phyloP scores from a whole-genome alignment of 495 filamentous ascomycete genomes.

The Durotheca rogersii region DNA sequence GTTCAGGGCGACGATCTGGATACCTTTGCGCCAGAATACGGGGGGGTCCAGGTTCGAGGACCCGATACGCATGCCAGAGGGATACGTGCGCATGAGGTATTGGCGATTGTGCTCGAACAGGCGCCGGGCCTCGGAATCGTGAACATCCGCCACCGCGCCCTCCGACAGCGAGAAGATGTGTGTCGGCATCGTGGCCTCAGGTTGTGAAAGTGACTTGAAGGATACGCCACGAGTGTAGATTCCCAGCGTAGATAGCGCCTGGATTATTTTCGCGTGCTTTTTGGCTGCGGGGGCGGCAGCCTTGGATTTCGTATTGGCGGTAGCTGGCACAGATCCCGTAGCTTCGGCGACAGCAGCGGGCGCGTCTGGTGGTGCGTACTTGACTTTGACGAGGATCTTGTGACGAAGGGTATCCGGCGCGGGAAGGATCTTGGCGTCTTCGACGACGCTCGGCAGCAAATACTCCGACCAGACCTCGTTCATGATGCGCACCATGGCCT shows the following conservation, averaged over 20 bases:
- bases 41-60: slow-evolving; percentile 85
- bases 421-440: slow-evolving; percentile 58
- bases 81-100: slow-evolving; percentile 87
- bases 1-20: slow-evolving; percentile 91
- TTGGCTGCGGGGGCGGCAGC: slow-evolving; percentile 21
- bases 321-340: slow-evolving; percentile 16
- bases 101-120: slow-evolving; percentile 82
- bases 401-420: slow-evolving; percentile 62
- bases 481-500: slow-evolving; percentile 89
- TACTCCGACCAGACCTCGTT: slow-evolving; percentile 69
- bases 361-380: slow-evolving; percentile 58
- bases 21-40: slow-evolving; percentile 82
- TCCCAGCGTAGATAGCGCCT: slow-evolving; percentile 69
- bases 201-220: slow-evolving; percentile 66
- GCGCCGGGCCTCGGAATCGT: slow-evolving; percentile 57
- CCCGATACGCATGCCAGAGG: slow-evolving; percentile 74
- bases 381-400: slow-evolving; percentile 91
- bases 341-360: slow-evolving; percentile 26
- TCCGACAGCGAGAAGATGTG: slow-evolving; percentile 90
- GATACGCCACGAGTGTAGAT: slow-evolving; percentile 80
- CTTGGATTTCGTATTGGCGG: slow-evolving; percentile 16
- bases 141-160: slow-evolving; percentile 68
- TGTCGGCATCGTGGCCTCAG: slow-evolving; percentile 67
- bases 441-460: slow-evolving; percentile 61
- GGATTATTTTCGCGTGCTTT: slow-evolving; percentile 69